A percentile compares a stretch with the other conserved stretches of the same genome.
Conservation (phyloP, 345 rosid species). For the Cochlearia excelsa region DNA sequence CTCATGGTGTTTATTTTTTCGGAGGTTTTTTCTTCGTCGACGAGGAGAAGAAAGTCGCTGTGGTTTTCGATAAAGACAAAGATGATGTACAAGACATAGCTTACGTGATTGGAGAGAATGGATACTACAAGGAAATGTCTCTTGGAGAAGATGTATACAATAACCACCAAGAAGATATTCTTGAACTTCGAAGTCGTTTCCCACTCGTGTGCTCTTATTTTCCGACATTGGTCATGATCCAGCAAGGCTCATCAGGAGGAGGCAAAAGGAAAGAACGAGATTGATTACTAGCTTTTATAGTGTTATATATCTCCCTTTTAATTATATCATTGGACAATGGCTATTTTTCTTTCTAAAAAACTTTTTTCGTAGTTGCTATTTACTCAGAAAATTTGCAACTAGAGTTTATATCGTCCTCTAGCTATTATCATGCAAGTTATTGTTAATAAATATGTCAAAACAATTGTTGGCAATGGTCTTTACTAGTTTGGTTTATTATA, state of each 20-base stretch:
- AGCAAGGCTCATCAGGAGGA: not conserved
- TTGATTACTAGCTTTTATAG: no score
- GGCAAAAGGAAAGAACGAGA: not conserved
- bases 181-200: not conserved
- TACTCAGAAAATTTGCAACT: no score
- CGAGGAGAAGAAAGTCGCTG: not conserved
- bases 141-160: not conserved
- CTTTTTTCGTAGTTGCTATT: no score
- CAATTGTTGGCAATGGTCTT: no score
- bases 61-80: not conserved
- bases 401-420: no score
- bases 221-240: not conserved
- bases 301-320: no score
- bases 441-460: no score
- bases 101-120: conserved; percentile 15
- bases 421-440: no score
- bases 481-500: no score
- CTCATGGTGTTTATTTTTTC: not conserved
- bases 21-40: conserved; percentile 7
- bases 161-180: not conserved
- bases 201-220: conserved; percentile 8
- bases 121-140: conserved; percentile 2
- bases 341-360: no score
- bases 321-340: no score
- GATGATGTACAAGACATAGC: not conserved